phyloP scores from a whole-genome alignment of 177 flowering plant genomes.

The Telopea speciosissima region DNA sequence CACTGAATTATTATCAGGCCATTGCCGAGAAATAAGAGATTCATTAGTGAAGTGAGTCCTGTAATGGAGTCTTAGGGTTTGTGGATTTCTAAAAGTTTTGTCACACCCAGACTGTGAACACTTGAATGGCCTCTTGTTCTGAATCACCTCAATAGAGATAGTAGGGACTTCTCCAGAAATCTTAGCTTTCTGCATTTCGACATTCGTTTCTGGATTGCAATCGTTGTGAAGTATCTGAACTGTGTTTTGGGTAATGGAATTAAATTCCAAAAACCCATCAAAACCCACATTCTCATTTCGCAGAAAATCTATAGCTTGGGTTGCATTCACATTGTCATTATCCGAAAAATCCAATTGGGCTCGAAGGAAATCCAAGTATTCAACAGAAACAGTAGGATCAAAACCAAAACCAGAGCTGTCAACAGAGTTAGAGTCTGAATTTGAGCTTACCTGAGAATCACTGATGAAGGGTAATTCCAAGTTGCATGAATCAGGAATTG shows the following conservation, averaged over 20 bases:
- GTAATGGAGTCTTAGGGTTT: slow-evolving; percentile 9
- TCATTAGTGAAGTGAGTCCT: slow-evolving; percentile 4
- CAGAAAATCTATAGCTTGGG: neutral
- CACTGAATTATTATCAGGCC: neutral
- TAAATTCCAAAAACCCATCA: neutral
- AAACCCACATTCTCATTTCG: slow-evolving; percentile 1
- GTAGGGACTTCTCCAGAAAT: neutral
- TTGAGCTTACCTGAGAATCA: neutral
- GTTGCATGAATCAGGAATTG: neutral
- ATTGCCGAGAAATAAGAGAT: neutral
- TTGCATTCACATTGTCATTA: neutral
- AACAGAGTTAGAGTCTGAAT: neutral
- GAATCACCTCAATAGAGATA: slow-evolving; percentile 6
- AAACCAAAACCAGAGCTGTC: neutral
- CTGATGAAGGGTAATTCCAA: neutral
- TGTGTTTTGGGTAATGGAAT: neutral
- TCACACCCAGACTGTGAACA: slow-evolving; percentile 8
- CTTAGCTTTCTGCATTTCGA: neutral
- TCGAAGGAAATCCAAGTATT: neutral
- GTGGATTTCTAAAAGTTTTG: slow-evolving; percentile 9
- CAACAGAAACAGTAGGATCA: neutral
- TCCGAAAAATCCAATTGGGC: neutral
- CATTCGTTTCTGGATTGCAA: neutral
- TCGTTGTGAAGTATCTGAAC: neutral
- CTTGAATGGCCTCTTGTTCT: slow-evolving; percentile 9